These are phyloP conservation scores for Sphagnum fallax DNA, from an alignment of 228 moss, liverwort and hornwort species.

Conservation along the genomic window DNA sequence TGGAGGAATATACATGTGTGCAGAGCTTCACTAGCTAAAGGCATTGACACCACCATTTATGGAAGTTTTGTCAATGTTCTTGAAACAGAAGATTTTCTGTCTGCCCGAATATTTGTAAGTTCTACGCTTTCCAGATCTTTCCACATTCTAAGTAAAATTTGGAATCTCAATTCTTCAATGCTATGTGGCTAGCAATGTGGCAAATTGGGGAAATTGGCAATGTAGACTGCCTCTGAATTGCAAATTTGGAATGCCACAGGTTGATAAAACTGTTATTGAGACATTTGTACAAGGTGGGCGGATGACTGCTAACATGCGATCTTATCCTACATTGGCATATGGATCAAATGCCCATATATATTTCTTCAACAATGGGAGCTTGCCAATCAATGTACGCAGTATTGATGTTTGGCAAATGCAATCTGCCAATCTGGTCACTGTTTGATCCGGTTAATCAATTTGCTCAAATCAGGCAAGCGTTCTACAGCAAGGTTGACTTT, in stretches of 20 bases:
- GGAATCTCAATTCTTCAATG: too few species aligned
- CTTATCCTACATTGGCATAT: slow-evolving; percentile 31
- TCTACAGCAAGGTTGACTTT: too few species aligned
- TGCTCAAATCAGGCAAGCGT: too few species aligned
- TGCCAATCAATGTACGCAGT: slow-evolving; percentile 18
- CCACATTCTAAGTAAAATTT: too few species aligned
- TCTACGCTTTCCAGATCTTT: not conserved
- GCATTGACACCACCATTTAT: slow-evolving; percentile 38
- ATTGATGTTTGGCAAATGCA: slow-evolving; percentile 32
- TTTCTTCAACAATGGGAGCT: slow-evolving; percentile 51
- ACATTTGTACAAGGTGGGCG: slow-evolving; percentile 29
- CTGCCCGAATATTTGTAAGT: slow-evolving; percentile 43
- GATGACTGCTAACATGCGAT: slow-evolving; percentile 28
- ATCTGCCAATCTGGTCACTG: slow-evolving; percentile 13
- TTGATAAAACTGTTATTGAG: slow-evolving; percentile 45
- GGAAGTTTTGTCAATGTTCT: slow-evolving; percentile 28
- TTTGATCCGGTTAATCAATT: not conserved
- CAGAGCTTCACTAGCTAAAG: slow-evolving; percentile 34
- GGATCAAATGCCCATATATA: slow-evolving; percentile 14
- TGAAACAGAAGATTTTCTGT: slow-evolving; percentile 20
- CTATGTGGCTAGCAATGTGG: not conserved
- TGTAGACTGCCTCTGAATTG: not conserved
- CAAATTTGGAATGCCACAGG: slow-evolving; percentile 7
- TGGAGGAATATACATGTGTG: not conserved
- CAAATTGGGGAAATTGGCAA: slow-evolving; percentile 12